Conservation (phyloP, 2,329 filamentous ascomycete genomes). For the Exserohilum turcica region DNA sequence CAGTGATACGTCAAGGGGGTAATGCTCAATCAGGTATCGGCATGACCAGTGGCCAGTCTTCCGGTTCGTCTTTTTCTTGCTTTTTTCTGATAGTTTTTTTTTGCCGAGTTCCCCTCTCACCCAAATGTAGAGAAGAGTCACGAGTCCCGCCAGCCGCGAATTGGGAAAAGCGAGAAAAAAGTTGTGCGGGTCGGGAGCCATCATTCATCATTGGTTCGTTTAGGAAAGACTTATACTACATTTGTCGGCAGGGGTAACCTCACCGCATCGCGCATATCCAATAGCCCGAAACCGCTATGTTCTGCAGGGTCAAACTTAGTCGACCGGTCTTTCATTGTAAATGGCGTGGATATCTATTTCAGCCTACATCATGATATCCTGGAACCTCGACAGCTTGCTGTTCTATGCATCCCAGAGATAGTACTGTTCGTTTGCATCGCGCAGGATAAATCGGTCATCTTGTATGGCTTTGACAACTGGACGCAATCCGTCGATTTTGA, state of each 20-base stretch:
- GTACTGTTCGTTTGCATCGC: neutral
- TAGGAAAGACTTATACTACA: conserved; percentile 1
- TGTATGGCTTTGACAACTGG: conserved; percentile 9
- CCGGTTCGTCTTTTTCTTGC: neutral
- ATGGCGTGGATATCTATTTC: conserved; percentile 7
- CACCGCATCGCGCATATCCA: neutral
- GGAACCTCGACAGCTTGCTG: conserved; percentile 7
- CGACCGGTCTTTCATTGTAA: neutral
- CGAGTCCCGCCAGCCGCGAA: conserved; percentile 7
- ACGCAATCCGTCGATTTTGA: conserved; percentile 8
- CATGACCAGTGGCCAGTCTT: conserved; percentile 14
- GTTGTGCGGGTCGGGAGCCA: conserved; percentile 12
- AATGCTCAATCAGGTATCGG: conserved; percentile 27
- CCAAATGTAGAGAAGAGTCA: conserved; percentile 20
- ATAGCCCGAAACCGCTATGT: neutral
- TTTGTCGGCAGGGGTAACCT: conserved; percentile 1
- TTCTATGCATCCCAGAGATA: conserved; percentile 16
- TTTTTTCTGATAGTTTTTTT: too few relatives aligned
- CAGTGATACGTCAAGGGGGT: neutral
- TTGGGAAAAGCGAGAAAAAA: conserved; percentile 14
- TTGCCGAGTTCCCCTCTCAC: neutral
- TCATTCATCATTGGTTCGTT: conserved; percentile 22
- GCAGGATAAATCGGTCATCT: conserved; percentile 7
- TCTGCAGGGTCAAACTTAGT: conserved; percentile 2
- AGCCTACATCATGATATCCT: conserved; percentile 2